Evolutionary conservation across 73 alveolate genomes (phyloP), one percentile per base, ranked within the genome.

Genomic region (Paramecium biaurelia): DNA sequence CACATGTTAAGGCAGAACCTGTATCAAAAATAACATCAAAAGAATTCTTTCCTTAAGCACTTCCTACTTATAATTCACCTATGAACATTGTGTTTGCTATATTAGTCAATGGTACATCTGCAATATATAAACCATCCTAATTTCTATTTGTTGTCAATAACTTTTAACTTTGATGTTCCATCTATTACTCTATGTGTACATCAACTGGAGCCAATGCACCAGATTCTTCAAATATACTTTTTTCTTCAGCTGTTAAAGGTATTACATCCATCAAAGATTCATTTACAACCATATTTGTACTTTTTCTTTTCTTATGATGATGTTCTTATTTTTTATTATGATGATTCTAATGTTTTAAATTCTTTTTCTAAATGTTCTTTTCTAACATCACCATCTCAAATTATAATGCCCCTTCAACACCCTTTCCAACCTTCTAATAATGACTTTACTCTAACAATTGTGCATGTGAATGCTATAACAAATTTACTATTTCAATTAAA

Each of bases 21-120:
- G 96, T 92, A 70, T 92, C 96, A 45, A 92, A 92, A 47, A 92
- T 92, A 7, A 92, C 96, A 82, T 89, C 92, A 67, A 92, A 85
- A 21, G 92, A 41, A 59, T 92, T 67, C 34, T 70, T 53, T 18
- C 94, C 94, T 7, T 59, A 76, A 28, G 67, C 92, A 57, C 85
- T 63, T 88, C 94, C 94, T 24, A 89, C 90, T 7, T 79, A 24
- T 10, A 79, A 42, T 42, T 79, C 90, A 42, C 90, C 90, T 6
- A 79, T 47, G 24, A 79, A 79, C 90, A 79, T 79, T 15, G 90
- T 79, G 12, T 79, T 79, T 11, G 90, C 90, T 8, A 79, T 24
- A 79, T 79, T 79, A 7, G 90, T 79, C 56, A 79, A 79, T 5
- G 90, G 90, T 11, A 79, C 90, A 43, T 26, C 45, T 8, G 90